Base-by-base conservation (phyloP, 2,329 filamentous ascomycete species). In the Fusarium sublunatum region DNA sequence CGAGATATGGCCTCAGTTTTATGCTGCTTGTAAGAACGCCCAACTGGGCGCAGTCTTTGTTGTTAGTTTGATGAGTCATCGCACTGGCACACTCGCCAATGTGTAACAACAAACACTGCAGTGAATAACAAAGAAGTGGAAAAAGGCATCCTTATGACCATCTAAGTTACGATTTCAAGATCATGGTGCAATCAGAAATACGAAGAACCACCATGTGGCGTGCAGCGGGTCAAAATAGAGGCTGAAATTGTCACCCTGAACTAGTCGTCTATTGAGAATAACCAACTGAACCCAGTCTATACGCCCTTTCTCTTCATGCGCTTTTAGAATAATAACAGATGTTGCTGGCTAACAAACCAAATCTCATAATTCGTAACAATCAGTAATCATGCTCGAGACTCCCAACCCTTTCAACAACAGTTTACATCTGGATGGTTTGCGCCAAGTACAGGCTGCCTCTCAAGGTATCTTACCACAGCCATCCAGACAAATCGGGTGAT, bases 61-160 rank as follows among this genome's bases (percentile, higher is more conserved):
- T 42, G 9, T 15, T 60, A 25, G 36, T 5, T 19, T 38, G 45
- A 64, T 64, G 61, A 64, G 4, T 64, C 61, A 64, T 64, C 54
- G 15, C 8, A 7, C 4, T 35, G 35, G n/a, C 39, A 10, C 10
- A 31, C 12, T 9, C 11, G 7, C 24, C 10, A 5, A 13, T 41
- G 42, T 47, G 38, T 15, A 40, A 61, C 48, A 6, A 32, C 31
- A 7, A 15, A 24, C 15, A 41, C 19, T 19, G 19, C 19, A 19
- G 28, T 34, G 40, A 60, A 31, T 13, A 13, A 15, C n/a, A 32
- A 13, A 5, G 4, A 55, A 49, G 5, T 56, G 24, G 44, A 64
- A 51, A 34, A 64, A 38, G 1, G 11, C 11, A 15, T 36, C 6
- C 8, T 24, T 9, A 6, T 10, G 19, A 19, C 19, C 19, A 19